phyloP scores from a whole-genome alignment of 2,329 filamentous ascomycete species.

The Arthrobotrys sphaeroides region DNA sequence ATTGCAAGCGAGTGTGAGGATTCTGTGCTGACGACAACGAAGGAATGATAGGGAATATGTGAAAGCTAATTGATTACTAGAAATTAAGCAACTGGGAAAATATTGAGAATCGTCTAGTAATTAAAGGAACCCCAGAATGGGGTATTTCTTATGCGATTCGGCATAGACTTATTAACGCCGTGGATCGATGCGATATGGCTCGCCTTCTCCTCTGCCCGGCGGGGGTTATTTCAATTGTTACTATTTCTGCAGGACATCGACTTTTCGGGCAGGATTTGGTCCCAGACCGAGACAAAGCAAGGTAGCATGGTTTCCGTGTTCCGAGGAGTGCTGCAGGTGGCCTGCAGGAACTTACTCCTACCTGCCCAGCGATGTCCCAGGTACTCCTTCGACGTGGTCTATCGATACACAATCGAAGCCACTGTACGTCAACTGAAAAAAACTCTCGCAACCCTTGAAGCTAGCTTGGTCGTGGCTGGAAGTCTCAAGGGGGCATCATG shows the following conservation, averaged over 20 bases:
- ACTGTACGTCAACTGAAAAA: not conserved
- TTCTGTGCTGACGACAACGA: not conserved
- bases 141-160: conserved; percentile 19
- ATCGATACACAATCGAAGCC: conserved; percentile 23
- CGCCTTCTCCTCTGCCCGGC: conserved; percentile 8
- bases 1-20: conserved; percentile 4
- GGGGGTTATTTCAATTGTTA: conserved; percentile 21
- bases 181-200: conserved; percentile 15
- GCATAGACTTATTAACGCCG: conserved; percentile 37
- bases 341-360: conserved; percentile 12
- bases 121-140: conserved; percentile 38
- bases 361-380: not conserved
- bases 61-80: conserved; percentile 4
- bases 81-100: conserved; percentile 22
- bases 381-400: conserved; percentile 2
- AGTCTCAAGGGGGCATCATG: conserved; percentile 7
- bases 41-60: conserved; percentile 32
- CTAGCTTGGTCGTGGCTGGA: not conserved
- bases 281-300: conserved; percentile 24
- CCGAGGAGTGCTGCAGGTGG: conserved; percentile 6
- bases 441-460: not conserved
- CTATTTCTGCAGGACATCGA: conserved; percentile 3
- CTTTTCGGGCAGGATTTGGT: conserved; percentile 5
- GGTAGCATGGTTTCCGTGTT: conserved; percentile 17
- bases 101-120: conserved; percentile 36